Evolutionary conservation across 2,329 filamentous ascomycete species (phyloP).

Genomic region (Geosmithia flava): DNA sequence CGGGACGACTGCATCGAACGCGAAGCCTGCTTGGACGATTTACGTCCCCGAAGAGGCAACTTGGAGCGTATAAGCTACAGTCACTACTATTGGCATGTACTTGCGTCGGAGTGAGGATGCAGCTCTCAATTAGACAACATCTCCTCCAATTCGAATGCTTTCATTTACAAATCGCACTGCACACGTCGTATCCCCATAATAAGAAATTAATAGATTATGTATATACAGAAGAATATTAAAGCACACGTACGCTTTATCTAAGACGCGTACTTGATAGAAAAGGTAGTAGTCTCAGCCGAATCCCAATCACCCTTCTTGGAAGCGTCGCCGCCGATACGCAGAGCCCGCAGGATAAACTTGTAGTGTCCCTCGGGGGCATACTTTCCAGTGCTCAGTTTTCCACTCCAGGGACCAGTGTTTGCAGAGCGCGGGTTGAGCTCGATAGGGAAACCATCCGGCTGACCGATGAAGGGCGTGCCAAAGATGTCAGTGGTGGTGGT

Average conservation of each 20-base stretch:
- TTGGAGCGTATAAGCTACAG: neutral
- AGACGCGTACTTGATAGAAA: constrained; percentile 29
- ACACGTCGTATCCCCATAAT: too few relatives aligned
- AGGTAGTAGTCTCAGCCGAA: constrained; percentile 22
- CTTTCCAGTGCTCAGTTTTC: constrained; percentile 29
- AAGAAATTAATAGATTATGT: too few relatives aligned
- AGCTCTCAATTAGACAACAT: too few relatives aligned
- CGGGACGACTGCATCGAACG: neutral
- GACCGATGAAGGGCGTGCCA: constrained; percentile 27
- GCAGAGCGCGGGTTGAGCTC: constrained; percentile 15
- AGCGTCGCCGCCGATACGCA: constrained; percentile 38
- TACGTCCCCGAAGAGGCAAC: neutral
- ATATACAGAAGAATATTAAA: too few relatives aligned
- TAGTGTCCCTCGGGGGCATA: constrained; percentile 37
- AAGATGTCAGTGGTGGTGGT: constrained; percentile 16
- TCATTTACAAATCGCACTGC: constrained; percentile 3
- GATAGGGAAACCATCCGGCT: constrained; percentile 27
- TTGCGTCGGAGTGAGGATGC: too few relatives aligned
- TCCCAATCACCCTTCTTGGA: constrained; percentile 33
- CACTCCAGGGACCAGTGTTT: constrained; percentile 25
- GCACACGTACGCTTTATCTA: neutral
- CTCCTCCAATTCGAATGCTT: too few relatives aligned
- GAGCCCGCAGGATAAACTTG: constrained; percentile 32
- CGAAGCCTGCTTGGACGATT: neutral
- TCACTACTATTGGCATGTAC: neutral